Conservation (phyloP, 2,329 filamentous ascomycete species). For the Alternaria triticimaculans region DNA sequence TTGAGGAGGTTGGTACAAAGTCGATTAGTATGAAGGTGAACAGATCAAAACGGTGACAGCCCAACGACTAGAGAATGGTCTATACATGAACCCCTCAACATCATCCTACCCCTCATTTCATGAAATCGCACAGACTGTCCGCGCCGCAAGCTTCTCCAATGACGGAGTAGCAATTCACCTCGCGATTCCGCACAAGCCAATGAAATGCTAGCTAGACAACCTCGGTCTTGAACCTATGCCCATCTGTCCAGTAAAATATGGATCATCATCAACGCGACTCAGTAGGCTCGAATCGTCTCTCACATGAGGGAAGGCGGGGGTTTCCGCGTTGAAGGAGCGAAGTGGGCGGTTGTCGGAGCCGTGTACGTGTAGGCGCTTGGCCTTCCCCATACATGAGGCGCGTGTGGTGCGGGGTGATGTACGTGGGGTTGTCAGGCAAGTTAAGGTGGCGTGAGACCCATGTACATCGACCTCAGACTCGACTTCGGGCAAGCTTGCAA, state of each 20-base stretch:
- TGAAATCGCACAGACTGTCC: not conserved
- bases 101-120: constrained; percentile 2
- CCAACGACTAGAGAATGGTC: not conserved
- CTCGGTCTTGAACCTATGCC: not conserved
- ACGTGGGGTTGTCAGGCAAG: constrained; percentile 5
- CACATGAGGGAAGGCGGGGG: not conserved
- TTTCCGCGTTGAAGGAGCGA: not conserved
- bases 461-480: not conserved
- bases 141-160: not conserved
- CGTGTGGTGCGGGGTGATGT: constrained; percentile 6
- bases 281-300: not conserved
- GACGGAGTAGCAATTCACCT: not conserved
- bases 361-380: not conserved
- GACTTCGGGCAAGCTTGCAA: not conserved
- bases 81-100: constrained; percentile 4
- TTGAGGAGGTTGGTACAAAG: not conserved
- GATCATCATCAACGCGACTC: not conserved
- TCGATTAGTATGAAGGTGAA: not conserved
- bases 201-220: not conserved
- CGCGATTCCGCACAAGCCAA: not conserved
- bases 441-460: not conserved
- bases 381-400: constrained; percentile 3
- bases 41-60: not conserved
- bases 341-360: not conserved
- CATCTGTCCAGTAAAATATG: not conserved